Base-by-base conservation (phyloP, 2,329 filamentous ascomycete species). In the Myriangium duriaei region DNA sequence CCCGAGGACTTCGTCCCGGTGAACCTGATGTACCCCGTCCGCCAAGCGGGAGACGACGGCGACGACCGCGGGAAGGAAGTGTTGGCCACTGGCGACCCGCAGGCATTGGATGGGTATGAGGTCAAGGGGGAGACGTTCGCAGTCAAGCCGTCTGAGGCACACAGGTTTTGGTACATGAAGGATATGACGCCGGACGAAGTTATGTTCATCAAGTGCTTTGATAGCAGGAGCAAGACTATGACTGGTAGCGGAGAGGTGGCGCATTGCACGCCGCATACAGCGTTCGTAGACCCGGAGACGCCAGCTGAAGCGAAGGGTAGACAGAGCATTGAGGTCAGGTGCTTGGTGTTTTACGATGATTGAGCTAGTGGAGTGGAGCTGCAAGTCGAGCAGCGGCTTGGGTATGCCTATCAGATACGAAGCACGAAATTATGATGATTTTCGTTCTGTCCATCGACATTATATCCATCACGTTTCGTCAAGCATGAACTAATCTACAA, bases 211-310 rank as follows among this genome's bases (percentile, higher is more conserved):
- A 72, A 67, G 54, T 67, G 64, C 44, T 67, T 62, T 43, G 64
- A 67, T 42, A 62, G 57, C 7, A 53, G 49, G 24, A 63, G 63
- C 4, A 57, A 65, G 36, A 61, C 60, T 3, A 55, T 60, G 55
- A 52, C 54, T 11, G 46, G 17, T 51, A 47, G 49, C 34, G 52
- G 61, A 1, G 53, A 48, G 37, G 37, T 64, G 4, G 63, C 63
- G 10, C 51, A 65, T 3, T 49, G 63, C 32, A 65, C 63, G 19
- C 76, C 84, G 11, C 84, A 92, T 60, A 78, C 78, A 7, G 85
- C 85, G 1, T 95, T 94, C 59, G 64, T 69, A 28, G 81, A 94
- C 55, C 79, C 81, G 2, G 65, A 78, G 42, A 84, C 81, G 1
- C 72, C 76, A 2, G 61, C 68, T 12, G 80, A 78, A 32, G 83